Conservation (phyloP, 805 yeast species). For the Lachancea lanzarotensis region DNA sequence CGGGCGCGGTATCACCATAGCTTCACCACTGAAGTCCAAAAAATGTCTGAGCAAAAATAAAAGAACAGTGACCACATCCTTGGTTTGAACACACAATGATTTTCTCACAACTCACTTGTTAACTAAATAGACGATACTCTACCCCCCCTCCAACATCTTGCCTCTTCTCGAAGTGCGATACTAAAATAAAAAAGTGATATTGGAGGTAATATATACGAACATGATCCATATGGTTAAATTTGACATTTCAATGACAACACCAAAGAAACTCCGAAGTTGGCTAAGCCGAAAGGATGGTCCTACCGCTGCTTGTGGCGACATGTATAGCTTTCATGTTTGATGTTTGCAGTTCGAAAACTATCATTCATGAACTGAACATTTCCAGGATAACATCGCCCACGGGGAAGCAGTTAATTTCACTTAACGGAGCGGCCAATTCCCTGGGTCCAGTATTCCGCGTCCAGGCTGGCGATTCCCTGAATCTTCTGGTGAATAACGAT, state of each 20-base stretch:
- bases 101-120: too few species aligned
- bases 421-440: constrained; percentile 17
- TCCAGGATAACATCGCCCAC: constrained; percentile 8
- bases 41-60: too few species aligned
- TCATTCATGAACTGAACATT: constrained; percentile 13
- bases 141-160: too few species aligned
- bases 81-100: too few species aligned
- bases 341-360: constrained; percentile 4
- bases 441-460: constrained; percentile 24
- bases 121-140: too few species aligned
- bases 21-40: too few species aligned
- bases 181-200: not conserved
- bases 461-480: constrained; percentile 19
- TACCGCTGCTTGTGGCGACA: not conserved
- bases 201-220: not conserved
- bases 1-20: too few species aligned
- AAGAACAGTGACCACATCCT: too few species aligned
- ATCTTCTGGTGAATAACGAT: constrained; percentile 16
- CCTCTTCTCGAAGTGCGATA: too few species aligned
- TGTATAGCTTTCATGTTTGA: not conserved
- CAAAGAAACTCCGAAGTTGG: not conserved
- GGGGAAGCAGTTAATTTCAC: constrained; percentile 16
- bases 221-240: not conserved
- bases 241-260: not conserved
- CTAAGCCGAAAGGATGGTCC: not conserved